Conservation (phyloP, 139 green algal species). For the Microglena sp. region DNA sequence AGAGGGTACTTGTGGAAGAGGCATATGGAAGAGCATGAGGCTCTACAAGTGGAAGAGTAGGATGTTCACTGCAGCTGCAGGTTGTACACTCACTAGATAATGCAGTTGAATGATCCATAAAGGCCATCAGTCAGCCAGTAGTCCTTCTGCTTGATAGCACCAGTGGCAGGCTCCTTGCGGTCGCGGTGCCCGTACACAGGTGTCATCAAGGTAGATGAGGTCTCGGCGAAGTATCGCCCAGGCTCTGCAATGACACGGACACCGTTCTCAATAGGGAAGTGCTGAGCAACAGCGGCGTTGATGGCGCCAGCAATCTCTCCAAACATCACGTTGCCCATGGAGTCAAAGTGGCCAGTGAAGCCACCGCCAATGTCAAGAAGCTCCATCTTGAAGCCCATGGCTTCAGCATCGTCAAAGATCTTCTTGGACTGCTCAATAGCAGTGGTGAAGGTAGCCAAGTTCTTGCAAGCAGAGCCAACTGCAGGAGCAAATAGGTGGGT, state of each 20-base stretch:
- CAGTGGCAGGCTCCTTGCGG: conserved; percentile 17
- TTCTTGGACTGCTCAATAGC: conserved; percentile 54
- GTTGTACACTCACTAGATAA: too few species aligned
- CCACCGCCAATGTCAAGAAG: conserved; percentile 94
- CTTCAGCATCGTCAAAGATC: conserved; percentile 76
- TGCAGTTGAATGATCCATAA: conserved; percentile 96
- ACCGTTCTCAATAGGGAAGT: conserved; percentile 68
- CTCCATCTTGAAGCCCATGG: conserved; percentile 73
- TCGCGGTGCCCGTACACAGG: conserved; percentile 74
- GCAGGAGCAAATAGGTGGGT: too few species aligned
- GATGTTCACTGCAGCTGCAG: too few species aligned
- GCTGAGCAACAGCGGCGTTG: conserved; percentile 68
- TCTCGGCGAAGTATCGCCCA: conserved; percentile 95
- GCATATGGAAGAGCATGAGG: too few species aligned
- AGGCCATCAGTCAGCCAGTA: conserved; percentile 93
- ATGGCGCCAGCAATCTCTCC: conserved; percentile 70
- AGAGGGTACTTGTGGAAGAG: too few species aligned
- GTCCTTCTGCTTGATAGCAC: conserved; percentile 41
- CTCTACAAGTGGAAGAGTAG: too few species aligned
- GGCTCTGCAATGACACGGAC: conserved; percentile 90
- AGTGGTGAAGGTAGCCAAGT: conserved; percentile 62
- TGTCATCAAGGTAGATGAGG: conserved; percentile 59
- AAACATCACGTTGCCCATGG: conserved; percentile 55
- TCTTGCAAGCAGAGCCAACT: conserved; percentile 79
- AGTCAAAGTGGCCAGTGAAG: conserved; percentile 71